Conservation (phyloP, 805 yeast genomes). For the Cyberlindnera xishuangbannaensis region DNA sequence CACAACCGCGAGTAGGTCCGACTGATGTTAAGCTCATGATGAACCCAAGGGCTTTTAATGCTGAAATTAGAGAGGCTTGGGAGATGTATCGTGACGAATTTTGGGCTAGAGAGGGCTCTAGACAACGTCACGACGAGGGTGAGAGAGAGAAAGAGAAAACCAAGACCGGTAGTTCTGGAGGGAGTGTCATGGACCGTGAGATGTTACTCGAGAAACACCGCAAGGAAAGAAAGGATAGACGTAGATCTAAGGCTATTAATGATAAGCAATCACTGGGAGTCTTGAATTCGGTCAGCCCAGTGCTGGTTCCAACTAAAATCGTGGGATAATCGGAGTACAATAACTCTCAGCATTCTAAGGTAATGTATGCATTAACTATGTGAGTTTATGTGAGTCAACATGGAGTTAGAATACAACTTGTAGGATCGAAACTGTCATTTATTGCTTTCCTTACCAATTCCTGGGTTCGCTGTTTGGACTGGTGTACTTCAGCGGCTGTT, state of each 20-base stretch:
- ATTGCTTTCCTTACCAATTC: no score
- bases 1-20: constrained; percentile 66
- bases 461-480: no score
- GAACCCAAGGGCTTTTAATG: constrained; percentile 73
- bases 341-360: no score
- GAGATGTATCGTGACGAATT: constrained; percentile 89
- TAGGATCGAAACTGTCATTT: no score
- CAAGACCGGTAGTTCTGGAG: constrained; percentile 8
- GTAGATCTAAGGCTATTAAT: constrained; percentile 24
- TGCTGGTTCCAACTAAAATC: background rate
- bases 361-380: no score
- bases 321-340: no score
- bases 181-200: constrained; percentile 21
- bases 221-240: constrained; percentile 35
- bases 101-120: constrained; percentile 79
- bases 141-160: constrained; percentile 6
- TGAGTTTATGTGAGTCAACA: no score
- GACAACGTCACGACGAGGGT: constrained; percentile 41
- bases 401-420: no score
- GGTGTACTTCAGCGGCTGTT: no score
- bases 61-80: constrained; percentile 90
- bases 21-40: constrained; percentile 75
- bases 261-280: background rate
- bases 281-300: background rate
- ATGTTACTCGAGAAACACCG: constrained; percentile 32